Percentiles rank a stretch among this genome's conserved stretches.
Conservation (phyloP, 305 asterid species). For the Fraxinus dipetala region DNA sequence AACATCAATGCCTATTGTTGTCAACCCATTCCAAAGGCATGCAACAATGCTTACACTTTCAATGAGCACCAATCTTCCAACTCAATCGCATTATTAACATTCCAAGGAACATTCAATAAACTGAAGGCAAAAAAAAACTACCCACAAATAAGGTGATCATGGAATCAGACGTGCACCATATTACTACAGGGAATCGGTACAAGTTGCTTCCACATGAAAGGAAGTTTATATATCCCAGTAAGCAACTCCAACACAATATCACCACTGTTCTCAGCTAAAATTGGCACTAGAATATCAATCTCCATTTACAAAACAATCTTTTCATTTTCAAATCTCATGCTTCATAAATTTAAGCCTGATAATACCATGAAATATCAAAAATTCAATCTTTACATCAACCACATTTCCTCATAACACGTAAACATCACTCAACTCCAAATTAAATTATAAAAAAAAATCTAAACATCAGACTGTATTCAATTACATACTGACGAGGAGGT, state of each 20-base stretch:
- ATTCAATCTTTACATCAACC: conserved; percentile 19
- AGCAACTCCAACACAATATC: conserved; percentile 7
- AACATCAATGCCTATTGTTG: not conserved
- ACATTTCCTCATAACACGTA: conserved; percentile 24
- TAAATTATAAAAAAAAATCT: not conserved
- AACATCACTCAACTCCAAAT: not conserved
- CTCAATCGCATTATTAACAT: conserved; percentile 7
- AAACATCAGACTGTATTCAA: conserved; percentile 16
- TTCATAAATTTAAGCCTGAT: conserved; percentile 20
- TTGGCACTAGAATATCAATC: not conserved
- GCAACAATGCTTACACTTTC: not conserved
- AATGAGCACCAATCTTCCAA: conserved; percentile 1
- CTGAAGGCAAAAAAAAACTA: not conserved
- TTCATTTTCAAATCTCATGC: not conserved
- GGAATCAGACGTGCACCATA: not conserved
- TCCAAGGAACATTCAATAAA: not conserved
- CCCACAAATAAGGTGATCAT: not conserved
- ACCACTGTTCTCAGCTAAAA: not conserved
- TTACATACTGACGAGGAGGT: not conserved
- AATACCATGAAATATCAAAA: conserved; percentile 5
- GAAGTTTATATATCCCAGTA: not conserved
- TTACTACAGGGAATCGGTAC: not conserved
- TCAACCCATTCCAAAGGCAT: not conserved
- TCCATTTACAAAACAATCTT: conserved; percentile 12
- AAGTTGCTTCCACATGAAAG: not conserved